Conservation (phyloP, 345 rosid species). For the Geranium brycei region DNA sequence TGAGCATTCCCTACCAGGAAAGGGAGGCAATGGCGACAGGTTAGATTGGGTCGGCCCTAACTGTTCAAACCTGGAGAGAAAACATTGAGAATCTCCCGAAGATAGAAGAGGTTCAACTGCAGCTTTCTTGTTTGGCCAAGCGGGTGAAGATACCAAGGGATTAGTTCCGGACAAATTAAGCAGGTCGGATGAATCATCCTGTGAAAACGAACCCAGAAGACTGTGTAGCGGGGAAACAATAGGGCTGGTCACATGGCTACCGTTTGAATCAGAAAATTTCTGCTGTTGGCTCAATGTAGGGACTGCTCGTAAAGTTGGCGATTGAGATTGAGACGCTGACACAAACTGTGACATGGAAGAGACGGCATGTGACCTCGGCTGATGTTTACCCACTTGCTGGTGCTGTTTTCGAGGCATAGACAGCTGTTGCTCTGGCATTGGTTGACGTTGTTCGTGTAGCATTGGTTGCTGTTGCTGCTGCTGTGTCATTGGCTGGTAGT, state of each 20-base stretch:
- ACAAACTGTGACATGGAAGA: constrained; percentile 50
- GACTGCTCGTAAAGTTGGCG: constrained; percentile 17
- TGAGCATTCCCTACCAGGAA: constrained; percentile 85
- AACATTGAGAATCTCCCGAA: neutral
- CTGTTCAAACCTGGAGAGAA: constrained; percentile 13
- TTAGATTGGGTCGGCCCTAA: constrained; percentile 49
- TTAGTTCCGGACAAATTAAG: constrained; percentile 47
- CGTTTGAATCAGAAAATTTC: constrained; percentile 63
- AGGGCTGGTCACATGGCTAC: constrained; percentile 22
- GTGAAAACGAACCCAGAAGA: constrained; percentile 56
- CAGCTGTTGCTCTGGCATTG: constrained; percentile 7
- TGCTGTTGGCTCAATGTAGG: constrained; percentile 61
- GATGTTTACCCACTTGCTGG: constrained; percentile 13
- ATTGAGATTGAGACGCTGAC: constrained; percentile 47
- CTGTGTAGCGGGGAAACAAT: constrained; percentile 61
- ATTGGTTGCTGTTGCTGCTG: constrained; percentile 20
- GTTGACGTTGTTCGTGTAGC: constrained; percentile 4
- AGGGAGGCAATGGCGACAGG: constrained; percentile 73
- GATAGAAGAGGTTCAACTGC: constrained; percentile 32
- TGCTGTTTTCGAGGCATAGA: constrained; percentile 24
- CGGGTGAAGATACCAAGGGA: constrained; percentile 41
- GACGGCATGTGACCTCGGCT: constrained; percentile 16
- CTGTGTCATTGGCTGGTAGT: constrained; percentile 15
- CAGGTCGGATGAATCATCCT: constrained; percentile 58
- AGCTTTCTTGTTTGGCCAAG: constrained; percentile 82